These are phyloP conservation scores for Sungouiella thailandica DNA, from an alignment of 805 yeast species.

Conservation along the genomic window DNA sequence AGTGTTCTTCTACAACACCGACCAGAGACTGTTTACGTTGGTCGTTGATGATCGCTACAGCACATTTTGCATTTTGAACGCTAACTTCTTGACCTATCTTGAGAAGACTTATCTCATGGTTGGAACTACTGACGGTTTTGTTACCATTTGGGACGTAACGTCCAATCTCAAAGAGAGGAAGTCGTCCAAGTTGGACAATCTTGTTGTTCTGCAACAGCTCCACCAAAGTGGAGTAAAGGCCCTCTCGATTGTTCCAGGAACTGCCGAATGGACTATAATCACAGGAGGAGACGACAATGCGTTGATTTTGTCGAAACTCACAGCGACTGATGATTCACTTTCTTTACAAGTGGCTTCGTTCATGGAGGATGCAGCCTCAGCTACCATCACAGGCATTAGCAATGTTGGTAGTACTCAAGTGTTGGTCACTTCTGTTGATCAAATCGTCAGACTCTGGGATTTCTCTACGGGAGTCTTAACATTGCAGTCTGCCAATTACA, in stretches of 20 bases:
- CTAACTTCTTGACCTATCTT: slow-evolving; percentile 36
- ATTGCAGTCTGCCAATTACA: slow-evolving; percentile 44
- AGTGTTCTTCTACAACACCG: slow-evolving; percentile 50
- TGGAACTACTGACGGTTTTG: slow-evolving; percentile 81
- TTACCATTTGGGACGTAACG: slow-evolving; percentile 57
- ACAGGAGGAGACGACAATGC: slow-evolving; percentile 97
- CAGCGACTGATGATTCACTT: slow-evolving; percentile 9
- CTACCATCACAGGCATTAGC: slow-evolving; percentile 72
- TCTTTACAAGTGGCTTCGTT: slow-evolving; percentile 27
- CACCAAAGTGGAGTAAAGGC: slow-evolving; percentile 88
- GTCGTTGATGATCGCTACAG: slow-evolving; percentile 51
- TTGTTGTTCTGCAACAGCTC: slow-evolving; percentile 42
- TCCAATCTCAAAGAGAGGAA: slow-evolving; percentile 2
- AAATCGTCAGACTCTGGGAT: slow-evolving; percentile 64
- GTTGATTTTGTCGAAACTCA: slow-evolving; percentile 26
- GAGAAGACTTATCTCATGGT: slow-evolving; percentile 38
- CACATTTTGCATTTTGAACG: slow-evolving; percentile 73
- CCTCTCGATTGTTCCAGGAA: slow-evolving; percentile 28
- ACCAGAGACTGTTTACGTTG: slow-evolving; percentile 34
- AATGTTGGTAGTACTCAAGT: slow-evolving; percentile 19
- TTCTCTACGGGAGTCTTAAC: slow-evolving; percentile 18
- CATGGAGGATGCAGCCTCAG: slow-evolving; percentile 65
- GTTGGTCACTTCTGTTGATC: slow-evolving; percentile 79
- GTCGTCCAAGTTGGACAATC: slow-evolving; percentile 16
- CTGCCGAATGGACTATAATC: slow-evolving; percentile 30